Conservation (phyloP, 768 basidiomycete genomes). For the Suillus discolor region DNA sequence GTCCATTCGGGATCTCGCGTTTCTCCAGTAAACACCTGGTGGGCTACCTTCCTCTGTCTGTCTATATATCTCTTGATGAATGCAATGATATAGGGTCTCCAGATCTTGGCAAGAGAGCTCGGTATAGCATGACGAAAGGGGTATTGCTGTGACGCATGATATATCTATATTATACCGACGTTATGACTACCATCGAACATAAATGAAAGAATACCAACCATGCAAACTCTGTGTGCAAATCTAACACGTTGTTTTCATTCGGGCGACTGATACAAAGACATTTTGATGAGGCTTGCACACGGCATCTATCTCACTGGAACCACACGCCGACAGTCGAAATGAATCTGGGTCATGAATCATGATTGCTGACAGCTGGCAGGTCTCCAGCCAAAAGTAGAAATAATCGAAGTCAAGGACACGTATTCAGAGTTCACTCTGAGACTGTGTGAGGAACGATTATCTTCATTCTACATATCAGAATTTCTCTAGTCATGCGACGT, state of each 20-base stretch:
- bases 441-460: no score
- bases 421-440: no score
- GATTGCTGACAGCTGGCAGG: no score
- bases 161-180: neutral
- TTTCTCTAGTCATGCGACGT: no score
- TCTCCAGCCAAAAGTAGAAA: no score
- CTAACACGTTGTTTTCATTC: conserved; percentile 75
- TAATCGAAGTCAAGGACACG: no score
- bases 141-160: neutral
- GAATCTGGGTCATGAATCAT: no score
- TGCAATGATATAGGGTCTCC: neutral
- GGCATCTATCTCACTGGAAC: no score
- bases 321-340: neutral
- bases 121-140: neutral
- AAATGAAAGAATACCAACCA: conserved; percentile 60
- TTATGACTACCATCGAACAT: conserved; percentile 57
- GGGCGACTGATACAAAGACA: conserved; percentile 58
- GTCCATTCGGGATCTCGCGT: neutral
- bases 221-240: conserved; percentile 76
- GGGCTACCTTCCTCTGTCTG: neutral
- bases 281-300: no score
- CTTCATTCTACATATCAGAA: no score
- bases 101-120: neutral
- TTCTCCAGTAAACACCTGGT: neutral
- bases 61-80: neutral